Percentiles rank a stretch among this genome's conserved stretches.
Conservation (phyloP, 306 rosid species). For the Mimosa pudica region DNA sequence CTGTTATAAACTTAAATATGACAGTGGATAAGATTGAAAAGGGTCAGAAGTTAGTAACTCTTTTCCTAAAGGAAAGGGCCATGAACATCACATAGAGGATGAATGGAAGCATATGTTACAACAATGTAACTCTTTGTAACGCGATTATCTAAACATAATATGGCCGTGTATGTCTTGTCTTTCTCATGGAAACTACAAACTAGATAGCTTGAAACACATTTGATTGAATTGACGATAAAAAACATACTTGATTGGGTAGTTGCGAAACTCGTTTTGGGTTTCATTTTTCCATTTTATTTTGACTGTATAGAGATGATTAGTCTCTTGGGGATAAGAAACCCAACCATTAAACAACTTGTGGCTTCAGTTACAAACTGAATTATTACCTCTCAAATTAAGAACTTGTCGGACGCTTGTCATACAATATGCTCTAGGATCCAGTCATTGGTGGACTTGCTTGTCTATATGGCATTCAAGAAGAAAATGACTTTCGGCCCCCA, state of each 20-base stretch:
- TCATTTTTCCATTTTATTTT: not conserved
- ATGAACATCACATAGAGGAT: not conserved
- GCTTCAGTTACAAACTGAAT: conserved; percentile 2
- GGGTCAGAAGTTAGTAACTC: not conserved
- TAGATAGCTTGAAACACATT: not conserved
- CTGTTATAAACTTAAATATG: not conserved
- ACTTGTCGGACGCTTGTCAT: conserved; percentile 27
- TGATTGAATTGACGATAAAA: too few relatives aligned
- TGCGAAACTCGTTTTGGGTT: not conserved
- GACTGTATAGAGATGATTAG: not conserved
- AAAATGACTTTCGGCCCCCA: not conserved
- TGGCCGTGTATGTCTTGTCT: not conserved
- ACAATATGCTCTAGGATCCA: not conserved
- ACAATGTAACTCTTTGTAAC: not conserved
- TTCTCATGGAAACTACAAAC: not conserved
- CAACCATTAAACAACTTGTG: not conserved
- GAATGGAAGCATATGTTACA: not conserved
- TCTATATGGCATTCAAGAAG: not conserved
- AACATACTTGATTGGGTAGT: not conserved
- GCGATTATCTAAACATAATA: not conserved
- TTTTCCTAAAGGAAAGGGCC: not conserved
- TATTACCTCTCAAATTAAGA: conserved; percentile 16
- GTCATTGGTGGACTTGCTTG: not conserved
- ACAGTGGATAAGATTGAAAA: not conserved
- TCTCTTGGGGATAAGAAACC: not conserved